These are phyloP conservation scores for Xylaria sp. DNA, from an alignment of 2,329 filamentous ascomycete genomes.

Conservation along the genomic window DNA sequence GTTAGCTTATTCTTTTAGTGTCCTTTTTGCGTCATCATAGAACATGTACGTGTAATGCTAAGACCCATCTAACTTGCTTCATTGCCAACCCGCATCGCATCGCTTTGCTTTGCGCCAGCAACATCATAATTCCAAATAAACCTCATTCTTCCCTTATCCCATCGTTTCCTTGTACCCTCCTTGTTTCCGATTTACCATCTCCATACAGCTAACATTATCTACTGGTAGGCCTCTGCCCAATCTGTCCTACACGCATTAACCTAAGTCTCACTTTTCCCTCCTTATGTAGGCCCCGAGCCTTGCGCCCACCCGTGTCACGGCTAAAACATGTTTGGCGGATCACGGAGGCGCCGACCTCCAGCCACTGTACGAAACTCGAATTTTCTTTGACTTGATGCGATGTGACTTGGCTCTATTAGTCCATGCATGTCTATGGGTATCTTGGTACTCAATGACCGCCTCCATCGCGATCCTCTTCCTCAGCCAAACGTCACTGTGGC, in stretches of 20 bases:
- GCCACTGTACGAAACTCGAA: constrained; percentile 57
- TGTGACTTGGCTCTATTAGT: neutral
- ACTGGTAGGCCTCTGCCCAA: neutral
- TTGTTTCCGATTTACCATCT: too few relatives aligned
- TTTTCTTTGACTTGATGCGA: constrained; percentile 4
- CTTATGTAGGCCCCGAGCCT: constrained; percentile 39
- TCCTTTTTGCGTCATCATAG: neutral
- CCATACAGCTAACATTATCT: neutral
- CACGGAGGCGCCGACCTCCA: constrained; percentile 60
- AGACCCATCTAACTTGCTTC: too few relatives aligned
- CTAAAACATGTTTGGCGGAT: constrained; percentile 60
- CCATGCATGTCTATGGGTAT: neutral
- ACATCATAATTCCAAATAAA: neutral
- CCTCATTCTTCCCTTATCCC: neutral
- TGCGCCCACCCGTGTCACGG: constrained; percentile 34
- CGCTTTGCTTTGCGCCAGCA: constrained; percentile 18
- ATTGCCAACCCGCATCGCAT: constrained; percentile 10
- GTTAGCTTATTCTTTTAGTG: neutral
- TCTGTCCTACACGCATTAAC: too few relatives aligned
- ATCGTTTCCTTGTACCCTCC: neutral
- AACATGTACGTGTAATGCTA: too few relatives aligned
- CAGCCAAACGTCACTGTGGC: constrained; percentile 21
- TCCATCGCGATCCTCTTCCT: neutral
- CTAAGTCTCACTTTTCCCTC: constrained; percentile 36
- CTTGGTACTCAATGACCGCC: neutral